Conservation (phyloP, 306 rosid genomes). For the Erythrophleum fordii region DNA sequence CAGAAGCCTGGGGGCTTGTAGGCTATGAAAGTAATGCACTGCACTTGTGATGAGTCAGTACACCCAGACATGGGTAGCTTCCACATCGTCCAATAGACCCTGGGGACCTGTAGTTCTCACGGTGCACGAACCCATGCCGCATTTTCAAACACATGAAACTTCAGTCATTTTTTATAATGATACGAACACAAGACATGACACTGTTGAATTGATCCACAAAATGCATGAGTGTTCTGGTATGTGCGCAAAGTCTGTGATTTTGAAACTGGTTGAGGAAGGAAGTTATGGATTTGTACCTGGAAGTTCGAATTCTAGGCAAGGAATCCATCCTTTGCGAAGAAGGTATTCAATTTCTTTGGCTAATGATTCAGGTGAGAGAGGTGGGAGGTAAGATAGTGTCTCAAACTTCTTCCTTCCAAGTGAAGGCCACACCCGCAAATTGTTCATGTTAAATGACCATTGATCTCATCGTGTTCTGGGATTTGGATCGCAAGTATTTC, state of each 20-base stretch:
- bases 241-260: too few relatives aligned
- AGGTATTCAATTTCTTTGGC: constrained; percentile 69
- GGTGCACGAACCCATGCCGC: constrained; percentile 41
- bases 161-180: too few relatives aligned
- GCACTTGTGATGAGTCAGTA: constrained; percentile 52
- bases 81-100: constrained; percentile 98
- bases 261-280: too few relatives aligned
- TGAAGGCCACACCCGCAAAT: constrained; percentile 93
- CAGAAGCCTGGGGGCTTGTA: too few relatives aligned
- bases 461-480: too few relatives aligned
- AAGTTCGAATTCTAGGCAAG: constrained; percentile 77
- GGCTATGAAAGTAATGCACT: too few relatives aligned
- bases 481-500: too few relatives aligned
- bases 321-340: constrained; percentile 60
- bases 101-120: constrained; percentile 65
- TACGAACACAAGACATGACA: background rate
- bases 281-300: too few relatives aligned
- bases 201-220: too few relatives aligned
- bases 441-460: too few relatives aligned
- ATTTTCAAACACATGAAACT: too few relatives aligned
- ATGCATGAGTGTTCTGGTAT: too few relatives aligned
- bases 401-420: constrained; percentile 66
- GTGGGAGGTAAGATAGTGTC: constrained; percentile 90
- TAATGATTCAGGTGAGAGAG: background rate
- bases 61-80: constrained; percentile 86